Conservation (phyloP, 257 asterid genomes). For the Nemophila menziesii region DNA sequence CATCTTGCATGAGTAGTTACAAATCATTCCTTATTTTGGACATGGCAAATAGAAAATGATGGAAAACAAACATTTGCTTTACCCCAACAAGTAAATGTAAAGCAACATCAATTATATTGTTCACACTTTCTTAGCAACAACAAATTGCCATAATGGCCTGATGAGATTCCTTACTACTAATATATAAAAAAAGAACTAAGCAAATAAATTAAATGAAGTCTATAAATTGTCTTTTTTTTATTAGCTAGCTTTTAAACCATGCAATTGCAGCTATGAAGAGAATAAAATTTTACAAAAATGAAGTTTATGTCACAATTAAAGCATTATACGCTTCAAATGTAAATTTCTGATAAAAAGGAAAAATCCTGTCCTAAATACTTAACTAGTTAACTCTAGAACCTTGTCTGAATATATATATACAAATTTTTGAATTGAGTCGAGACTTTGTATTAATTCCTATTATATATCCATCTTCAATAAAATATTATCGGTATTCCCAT, state of each 20-base stretch:
- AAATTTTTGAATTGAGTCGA: slow-evolving; percentile 23
- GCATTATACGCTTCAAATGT: background rate
- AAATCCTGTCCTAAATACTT: background rate
- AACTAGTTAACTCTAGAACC: slow-evolving; percentile 19
- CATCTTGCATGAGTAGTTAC: slow-evolving; percentile 7
- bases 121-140: slow-evolving; percentile 10
- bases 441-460: slow-evolving; percentile 16
- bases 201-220: too few species aligned
- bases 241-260: slow-evolving; percentile 7
- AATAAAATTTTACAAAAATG: slow-evolving; percentile 8
- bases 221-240: too few species aligned
- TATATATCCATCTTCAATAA: slow-evolving; percentile 30
- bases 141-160: background rate
- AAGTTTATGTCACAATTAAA: slow-evolving; percentile 5
- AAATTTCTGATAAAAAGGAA: slow-evolving; percentile 1
- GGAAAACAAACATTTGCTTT: too few species aligned
- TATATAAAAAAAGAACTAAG: too few species aligned
- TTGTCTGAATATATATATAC: slow-evolving; percentile 37
- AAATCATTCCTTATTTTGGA: slow-evolving; percentile 14
- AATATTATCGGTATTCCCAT: slow-evolving; percentile 19
- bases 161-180: slow-evolving; percentile 6
- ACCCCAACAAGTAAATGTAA: background rate
- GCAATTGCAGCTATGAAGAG: slow-evolving; percentile 3
- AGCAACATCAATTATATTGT: background rate
- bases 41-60: slow-evolving; percentile 14